Conservation (phyloP, 805 yeast species). For the Diddensiella caesifluorescens region DNA sequence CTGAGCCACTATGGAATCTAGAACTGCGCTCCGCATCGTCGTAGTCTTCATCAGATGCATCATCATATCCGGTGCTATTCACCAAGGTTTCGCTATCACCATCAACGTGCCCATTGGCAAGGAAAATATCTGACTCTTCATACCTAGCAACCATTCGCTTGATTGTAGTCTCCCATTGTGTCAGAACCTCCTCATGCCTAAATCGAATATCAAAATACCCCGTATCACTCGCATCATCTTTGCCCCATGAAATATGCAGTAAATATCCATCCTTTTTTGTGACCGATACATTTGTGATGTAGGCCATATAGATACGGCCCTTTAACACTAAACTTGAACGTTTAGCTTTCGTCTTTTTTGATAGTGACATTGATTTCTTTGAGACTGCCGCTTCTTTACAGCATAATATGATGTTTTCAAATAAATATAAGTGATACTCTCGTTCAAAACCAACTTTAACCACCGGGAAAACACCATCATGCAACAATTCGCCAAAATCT, state of each 20-base stretch:
- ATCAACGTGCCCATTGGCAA: constrained; percentile 14
- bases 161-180: constrained; percentile 62
- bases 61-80: constrained; percentile 19
- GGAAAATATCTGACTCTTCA: constrained; percentile 14
- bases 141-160: constrained; percentile 24
- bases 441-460: constrained; percentile 55
- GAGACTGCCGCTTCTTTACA: constrained; percentile 53
- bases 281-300: constrained; percentile 43
- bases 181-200: constrained; percentile 74
- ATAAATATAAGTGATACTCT: constrained; percentile 84
- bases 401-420: constrained; percentile 62
- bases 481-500: constrained; percentile 79
- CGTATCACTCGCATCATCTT: constrained; percentile 68
- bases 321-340: constrained; percentile 49
- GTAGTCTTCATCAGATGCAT: constrained; percentile 18
- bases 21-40: constrained; percentile 1
- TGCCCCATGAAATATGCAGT: constrained; percentile 32
- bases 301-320: constrained; percentile 77
- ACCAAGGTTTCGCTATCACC: constrained; percentile 11
- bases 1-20: constrained; percentile 1
- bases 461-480: constrained; percentile 57
- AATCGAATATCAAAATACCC: constrained; percentile 75
- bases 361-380: constrained; percentile 34
- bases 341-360: constrained; percentile 22
- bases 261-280: constrained; percentile 29